These are phyloP conservation scores for Entophlyctis luteolus DNA, from an alignment of 192 early-diverging fungal species.

Conservation along the genomic window DNA sequence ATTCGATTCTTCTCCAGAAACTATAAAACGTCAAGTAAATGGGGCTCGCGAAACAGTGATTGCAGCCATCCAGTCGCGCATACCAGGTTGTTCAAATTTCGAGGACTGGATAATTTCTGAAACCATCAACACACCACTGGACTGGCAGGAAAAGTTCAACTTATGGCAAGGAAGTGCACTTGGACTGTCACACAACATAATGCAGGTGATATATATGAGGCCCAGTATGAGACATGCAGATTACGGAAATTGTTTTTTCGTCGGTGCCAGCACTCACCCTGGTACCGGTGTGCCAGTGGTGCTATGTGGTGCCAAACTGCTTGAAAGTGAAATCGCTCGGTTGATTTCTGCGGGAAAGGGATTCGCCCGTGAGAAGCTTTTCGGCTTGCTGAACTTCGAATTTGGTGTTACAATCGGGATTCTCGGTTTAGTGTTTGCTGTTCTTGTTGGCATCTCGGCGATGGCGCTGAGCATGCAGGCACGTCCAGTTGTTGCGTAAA, in stretches of 20 bases:
- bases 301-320: slow-evolving; percentile 47
- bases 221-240: slow-evolving; percentile 48
- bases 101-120: slow-evolving; percentile 44
- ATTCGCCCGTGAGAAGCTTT: neutral
- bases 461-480: no score
- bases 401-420: neutral
- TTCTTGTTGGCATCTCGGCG: neutral
- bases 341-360: neutral
- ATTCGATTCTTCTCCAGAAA: slow-evolving; percentile 14
- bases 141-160: slow-evolving; percentile 55
- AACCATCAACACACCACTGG: slow-evolving; percentile 43
- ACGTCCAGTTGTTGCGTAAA: neutral
- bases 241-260: slow-evolving; percentile 55
- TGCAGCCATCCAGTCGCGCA: slow-evolving; percentile 27
- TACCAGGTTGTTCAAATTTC: slow-evolving; percentile 36
- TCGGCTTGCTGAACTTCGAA: slow-evolving; percentile 1
- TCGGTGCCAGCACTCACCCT: slow-evolving; percentile 58
- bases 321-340: slow-evolving; percentile 38
- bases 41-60: slow-evolving; percentile 43
- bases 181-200: slow-evolving; percentile 49
- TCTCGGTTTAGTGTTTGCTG: neutral
- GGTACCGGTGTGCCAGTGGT: slow-evolving; percentile 63
- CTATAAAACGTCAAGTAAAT: slow-evolving; percentile 15
- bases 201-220: slow-evolving; percentile 53
- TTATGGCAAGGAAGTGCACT: slow-evolving; percentile 56